Conservation (phyloP, 257 asterid genomes). For the Salvia splendens region DNA sequence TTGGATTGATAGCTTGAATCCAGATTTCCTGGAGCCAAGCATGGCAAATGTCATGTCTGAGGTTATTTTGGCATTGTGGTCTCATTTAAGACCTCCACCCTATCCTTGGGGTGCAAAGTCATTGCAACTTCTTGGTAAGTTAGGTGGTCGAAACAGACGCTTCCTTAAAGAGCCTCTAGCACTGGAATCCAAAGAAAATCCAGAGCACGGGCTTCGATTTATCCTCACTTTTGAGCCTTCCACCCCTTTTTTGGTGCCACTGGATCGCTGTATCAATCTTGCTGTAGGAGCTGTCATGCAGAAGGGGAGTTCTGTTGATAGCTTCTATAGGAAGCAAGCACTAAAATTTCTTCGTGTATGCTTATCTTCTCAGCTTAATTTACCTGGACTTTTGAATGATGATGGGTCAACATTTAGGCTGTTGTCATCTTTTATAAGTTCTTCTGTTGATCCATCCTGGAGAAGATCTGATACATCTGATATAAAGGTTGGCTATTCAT, state of each 20-base stretch:
- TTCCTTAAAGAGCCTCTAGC: slow-evolving; percentile 97
- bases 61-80: slow-evolving; percentile 97
- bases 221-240: slow-evolving; percentile 98
- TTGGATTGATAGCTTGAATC: slow-evolving; percentile 99
- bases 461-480: slow-evolving; percentile 90
- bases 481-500: slow-evolving; percentile 61
- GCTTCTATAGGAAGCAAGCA: slow-evolving; percentile 87
- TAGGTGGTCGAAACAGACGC: slow-evolving; percentile 98
- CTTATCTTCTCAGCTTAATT: slow-evolving; percentile 94
- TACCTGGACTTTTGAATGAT: slow-evolving; percentile 83
- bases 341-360: slow-evolving; percentile 91
- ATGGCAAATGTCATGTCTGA: slow-evolving; percentile 99
- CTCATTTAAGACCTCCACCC: slow-evolving; percentile 93
- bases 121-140: slow-evolving; percentile 94
- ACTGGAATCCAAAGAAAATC: slow-evolving; percentile 98
- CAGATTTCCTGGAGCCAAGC: slow-evolving; percentile 98
- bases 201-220: slow-evolving; percentile 95
- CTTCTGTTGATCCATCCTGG: slow-evolving; percentile 84
- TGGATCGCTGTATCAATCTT: slow-evolving; percentile 95
- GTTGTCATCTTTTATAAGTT: slow-evolving; percentile 68
- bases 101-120: slow-evolving; percentile 98
- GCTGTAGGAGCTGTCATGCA: slow-evolving; percentile 96
- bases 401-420: slow-evolving; percentile 72
- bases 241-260: slow-evolving; percentile 95
- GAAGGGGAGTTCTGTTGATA: slow-evolving; percentile 66